phyloP scores from a whole-genome alignment of 1,284 basidiomycete species.

The Chalciporus sp. region DNA sequence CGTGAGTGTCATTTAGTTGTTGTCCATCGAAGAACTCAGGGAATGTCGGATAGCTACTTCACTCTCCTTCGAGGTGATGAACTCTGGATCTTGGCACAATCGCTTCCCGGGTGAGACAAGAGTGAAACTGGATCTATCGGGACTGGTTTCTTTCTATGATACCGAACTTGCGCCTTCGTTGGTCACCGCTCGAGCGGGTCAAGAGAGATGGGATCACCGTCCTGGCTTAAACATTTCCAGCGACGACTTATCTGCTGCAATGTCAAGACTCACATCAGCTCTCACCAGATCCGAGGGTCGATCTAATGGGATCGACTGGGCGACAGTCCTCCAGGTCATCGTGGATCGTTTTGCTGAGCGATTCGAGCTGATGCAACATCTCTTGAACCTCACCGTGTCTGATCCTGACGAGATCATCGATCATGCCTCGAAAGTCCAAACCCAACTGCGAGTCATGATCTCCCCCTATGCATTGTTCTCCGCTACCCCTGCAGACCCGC shows the following conservation, averaged over 20 bases:
- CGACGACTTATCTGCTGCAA: slow-evolving; percentile 19
- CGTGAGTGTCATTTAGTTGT: too few relatives aligned
- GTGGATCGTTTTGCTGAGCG: slow-evolving; percentile 46
- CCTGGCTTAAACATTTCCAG: slow-evolving; percentile 27
- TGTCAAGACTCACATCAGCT: slow-evolving; percentile 23
- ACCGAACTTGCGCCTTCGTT: slow-evolving; percentile 33
- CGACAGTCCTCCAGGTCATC: slow-evolving; percentile 40
- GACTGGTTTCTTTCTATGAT: slow-evolving; percentile 40
- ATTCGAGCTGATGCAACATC: slow-evolving; percentile 42
- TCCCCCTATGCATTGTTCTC: slow-evolving; percentile 24
- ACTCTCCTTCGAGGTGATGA: slow-evolving; percentile 15
- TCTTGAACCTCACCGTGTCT: slow-evolving; percentile 32
- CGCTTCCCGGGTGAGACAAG: slow-evolving; percentile 40
- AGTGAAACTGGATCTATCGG: slow-evolving; percentile 34
- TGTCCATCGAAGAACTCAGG: neutral
- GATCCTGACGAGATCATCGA: slow-evolving; percentile 9
- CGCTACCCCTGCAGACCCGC: slow-evolving; percentile 1
- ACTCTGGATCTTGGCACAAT: slow-evolving; percentile 39
- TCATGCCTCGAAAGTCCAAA: slow-evolving; percentile 18
- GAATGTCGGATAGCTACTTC: neutral
- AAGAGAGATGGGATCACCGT: slow-evolving; percentile 33
- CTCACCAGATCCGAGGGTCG: slow-evolving; percentile 16
- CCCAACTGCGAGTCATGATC: slow-evolving; percentile 27
- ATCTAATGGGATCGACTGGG: slow-evolving; percentile 47
- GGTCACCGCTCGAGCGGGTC: slow-evolving; percentile 24